Evolutionary conservation across 2,329 filamentous ascomycete genomes (phyloP), one percentile per base, ranked within the genome.

Genomic region (Microdochium trichocladiopsis): DNA sequence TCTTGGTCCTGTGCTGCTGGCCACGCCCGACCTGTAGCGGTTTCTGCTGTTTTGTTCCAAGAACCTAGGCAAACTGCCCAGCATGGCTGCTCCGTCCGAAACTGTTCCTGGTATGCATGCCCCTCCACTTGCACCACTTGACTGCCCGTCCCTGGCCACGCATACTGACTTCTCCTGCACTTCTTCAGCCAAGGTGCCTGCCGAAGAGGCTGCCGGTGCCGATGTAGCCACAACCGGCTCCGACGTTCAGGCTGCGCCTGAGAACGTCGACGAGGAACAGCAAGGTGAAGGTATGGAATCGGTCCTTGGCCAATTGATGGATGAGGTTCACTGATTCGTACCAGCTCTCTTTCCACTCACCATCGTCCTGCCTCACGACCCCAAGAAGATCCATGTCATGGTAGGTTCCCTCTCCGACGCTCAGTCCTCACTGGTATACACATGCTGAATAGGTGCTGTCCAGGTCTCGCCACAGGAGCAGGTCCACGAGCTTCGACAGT

Each of bases 401-500:
- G 91, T 95, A 71, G 72, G 80, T 74, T 52, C 31, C 22, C 18
- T 45, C 50, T 47, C 37, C 23, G 47, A 51, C 49, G 50, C 51
- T 56, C 48, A 53, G 5, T 3, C 6, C 6, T 16, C 16, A 11
- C 8, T 18, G 36, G 24, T 48, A 33, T 52, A 41, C n/a, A 16
- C 48, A 24, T 25, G 47, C 47, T 49, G 63, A 50, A 53, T 51
- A 45, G 12, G 52, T 52, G 50, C 51, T 53, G 52, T 55, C 28
- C 62, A 94, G 88, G 88, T 95, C 52, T 93, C 90, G 43, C 86
- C 86, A 59, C 88, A 96, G 77, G 95, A 99, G 73, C 93, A 96
- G 70, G 87, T 97, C 56, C 94, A 97, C 72, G 94, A 99, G 76
- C 86, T 99, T 62, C 89, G 94, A 60, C 94, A 97, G 72, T 93